Base-by-base conservation (phyloP, 345 rosid species). In the Brassica cretica region DNA sequence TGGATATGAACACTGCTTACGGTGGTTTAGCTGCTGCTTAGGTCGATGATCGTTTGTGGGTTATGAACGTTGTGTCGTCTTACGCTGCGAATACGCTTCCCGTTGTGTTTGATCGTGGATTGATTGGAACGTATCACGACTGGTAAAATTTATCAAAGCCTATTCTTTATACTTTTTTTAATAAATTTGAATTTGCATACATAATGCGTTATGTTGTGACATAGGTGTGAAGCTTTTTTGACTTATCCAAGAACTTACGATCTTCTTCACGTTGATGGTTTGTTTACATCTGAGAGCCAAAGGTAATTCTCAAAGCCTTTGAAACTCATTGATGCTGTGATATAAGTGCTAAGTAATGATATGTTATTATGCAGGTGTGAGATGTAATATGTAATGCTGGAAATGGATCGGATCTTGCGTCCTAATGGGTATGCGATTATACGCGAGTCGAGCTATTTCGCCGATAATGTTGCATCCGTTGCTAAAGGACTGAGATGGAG, bases 231-330 rank as follows among this genome's bases (percentile, higher is more conserved):
- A 80, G 93, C 98, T 24, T 92, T 94, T 83, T 94, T 98, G 3
- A 92, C 98, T 2, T 94, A 94, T 84, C 98, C 98, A 72, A 83
- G 98, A 73, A 92, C 98, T 14, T 94, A 94, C 59, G 98, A 94
- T 82, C 92, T 94, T 62, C 96, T 94, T 68, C 98, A 92, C 77
- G 85, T 94, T 4, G 98, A 92, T 78, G 96, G 96, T 39, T 87
- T 92, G 68, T 91, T 92, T 64, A 92, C 97, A 55, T 80, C 90
- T 30, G 98, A 94, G 80, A 91, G 89, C 86, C 96, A 94, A 67
- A 89, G 98, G 99, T 95, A 83, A 64, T n/a, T 11, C 32, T 49
- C 25, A 29, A 15, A 4, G 18, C 8, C 11, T 51, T n/a, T n/a
- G 15, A 70, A 9, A 44, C 12, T 65, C 25, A 11, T 44, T 64